phyloP scores from a whole-genome alignment of 208 protist genomes.

The Novymonas esmeraldas region DNA sequence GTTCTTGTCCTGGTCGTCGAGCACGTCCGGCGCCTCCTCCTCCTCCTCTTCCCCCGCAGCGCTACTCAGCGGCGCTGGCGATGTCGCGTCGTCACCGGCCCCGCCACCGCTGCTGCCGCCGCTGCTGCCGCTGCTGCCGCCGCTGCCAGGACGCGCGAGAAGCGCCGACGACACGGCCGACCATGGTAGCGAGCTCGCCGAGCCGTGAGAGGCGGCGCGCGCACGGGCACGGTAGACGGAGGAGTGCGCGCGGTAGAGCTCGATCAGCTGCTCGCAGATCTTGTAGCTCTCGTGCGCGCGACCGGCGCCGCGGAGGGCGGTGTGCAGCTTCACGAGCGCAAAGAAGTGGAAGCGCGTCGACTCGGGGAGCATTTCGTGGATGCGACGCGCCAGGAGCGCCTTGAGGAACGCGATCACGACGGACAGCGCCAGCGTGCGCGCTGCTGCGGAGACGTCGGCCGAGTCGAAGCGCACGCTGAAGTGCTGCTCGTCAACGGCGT shows the following conservation, averaged over 20 bases:
- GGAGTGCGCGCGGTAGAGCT: conserved; percentile 60
- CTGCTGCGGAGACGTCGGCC: conserved; percentile 16
- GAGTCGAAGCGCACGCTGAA: conserved; percentile 42
- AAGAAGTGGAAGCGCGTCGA: conserved; percentile 62
- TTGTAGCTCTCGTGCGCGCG: conserved; percentile 65
- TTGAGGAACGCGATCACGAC: conserved; percentile 79
- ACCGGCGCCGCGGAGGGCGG: conserved; percentile 44
- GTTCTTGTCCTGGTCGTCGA: conserved; percentile 53
- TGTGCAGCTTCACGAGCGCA: conserved; percentile 64
- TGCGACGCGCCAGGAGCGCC: conserved; percentile 51
- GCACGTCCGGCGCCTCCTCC: conserved; percentile 24
- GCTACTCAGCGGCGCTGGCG: too few relatives aligned
- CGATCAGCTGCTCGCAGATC: conserved; percentile 62
- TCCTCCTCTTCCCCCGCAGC: too few relatives aligned
- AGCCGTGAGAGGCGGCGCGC: neutral
- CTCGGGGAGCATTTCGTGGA: conserved; percentile 45
- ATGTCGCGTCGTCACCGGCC: neutral
- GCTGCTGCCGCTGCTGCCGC: neutral
- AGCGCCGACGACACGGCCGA: neutral
- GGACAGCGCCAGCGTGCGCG: conserved; percentile 12
- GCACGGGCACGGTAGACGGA: conserved; percentile 30
- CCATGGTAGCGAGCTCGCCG: neutral
- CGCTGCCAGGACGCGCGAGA: neutral
- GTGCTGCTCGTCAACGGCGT: conserved; percentile 70
- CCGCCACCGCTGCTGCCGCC: neutral